A percentile compares a stretch with the other conserved stretches of the same genome.
phyloP scores from a whole-genome alignment of 2,329 filamentous ascomycete genomes.

The Neonectria punicea region DNA sequence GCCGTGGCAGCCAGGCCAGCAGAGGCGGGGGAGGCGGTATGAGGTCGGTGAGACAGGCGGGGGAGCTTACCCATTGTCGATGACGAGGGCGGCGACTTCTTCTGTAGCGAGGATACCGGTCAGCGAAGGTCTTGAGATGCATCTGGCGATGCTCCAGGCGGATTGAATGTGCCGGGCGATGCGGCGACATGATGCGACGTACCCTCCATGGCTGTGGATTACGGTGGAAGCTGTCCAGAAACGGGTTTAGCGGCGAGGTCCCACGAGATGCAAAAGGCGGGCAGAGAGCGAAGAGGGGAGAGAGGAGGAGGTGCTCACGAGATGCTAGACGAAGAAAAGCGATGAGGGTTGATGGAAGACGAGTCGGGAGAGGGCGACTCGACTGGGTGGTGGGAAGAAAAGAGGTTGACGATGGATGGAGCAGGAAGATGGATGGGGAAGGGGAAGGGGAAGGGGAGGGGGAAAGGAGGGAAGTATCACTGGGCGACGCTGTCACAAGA shows the following conservation, averaged over 20 bases:
- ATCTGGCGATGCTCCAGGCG: conserved; percentile 33
- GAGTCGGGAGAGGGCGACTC: conserved; percentile 44
- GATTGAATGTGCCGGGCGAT: conserved; percentile 39
- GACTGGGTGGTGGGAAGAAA: conserved; percentile 39
- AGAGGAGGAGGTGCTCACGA: conserved; percentile 39
- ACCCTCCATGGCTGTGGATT: conserved; percentile 68
- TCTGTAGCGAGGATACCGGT: conserved; percentile 70
- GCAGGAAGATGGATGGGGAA: conserved; percentile 44
- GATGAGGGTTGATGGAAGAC: conserved; percentile 44
- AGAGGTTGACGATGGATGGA: conserved; percentile 45
- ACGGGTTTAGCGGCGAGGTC: conserved; percentile 45
- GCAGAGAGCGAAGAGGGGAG: conserved; percentile 23
- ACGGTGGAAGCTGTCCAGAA: conserved; percentile 48
- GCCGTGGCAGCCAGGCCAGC: conserved; percentile 34
- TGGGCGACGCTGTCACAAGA: conserved; percentile 48
- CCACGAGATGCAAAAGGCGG: conserved; percentile 31
- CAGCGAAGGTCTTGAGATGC: conserved; percentile 49
- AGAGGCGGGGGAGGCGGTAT: conserved; percentile 32
- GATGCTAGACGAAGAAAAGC: conserved; percentile 44
- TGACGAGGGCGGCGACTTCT: conserved; percentile 99
- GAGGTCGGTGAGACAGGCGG: conserved; percentile 51
- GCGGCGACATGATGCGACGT: conserved; percentile 49
- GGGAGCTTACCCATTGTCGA: conserved; percentile 99
- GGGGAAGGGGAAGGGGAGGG: conserved; percentile 37
- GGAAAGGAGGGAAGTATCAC: conserved; percentile 49